Percentiles rank a stretch among this genome's conserved stretches.
These are phyloP conservation scores for Aspergillus bombycis DNA, from an alignment of 2,329 filamentous ascomycete species.

Conservation along the genomic window DNA sequence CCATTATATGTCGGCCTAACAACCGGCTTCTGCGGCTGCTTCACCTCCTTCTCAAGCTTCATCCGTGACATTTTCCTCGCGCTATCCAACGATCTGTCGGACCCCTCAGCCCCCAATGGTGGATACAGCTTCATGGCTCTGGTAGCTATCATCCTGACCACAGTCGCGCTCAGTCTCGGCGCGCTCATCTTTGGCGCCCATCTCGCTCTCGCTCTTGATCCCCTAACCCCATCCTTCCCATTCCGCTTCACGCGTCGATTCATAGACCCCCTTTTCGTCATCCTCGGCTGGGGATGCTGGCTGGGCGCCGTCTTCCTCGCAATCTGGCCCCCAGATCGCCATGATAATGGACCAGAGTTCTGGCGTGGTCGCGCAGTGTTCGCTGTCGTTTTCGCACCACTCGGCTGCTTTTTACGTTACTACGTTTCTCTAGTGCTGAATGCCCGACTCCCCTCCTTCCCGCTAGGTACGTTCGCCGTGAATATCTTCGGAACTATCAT, in stretches of 20 bases:
- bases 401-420: slow-evolving; percentile 76
- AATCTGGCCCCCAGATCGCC: slow-evolving; percentile 68
- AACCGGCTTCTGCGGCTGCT: slow-evolving; percentile 85
- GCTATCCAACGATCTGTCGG: slow-evolving; percentile 71
- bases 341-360: slow-evolving; percentile 43
- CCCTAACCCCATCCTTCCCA: slow-evolving; percentile 63
- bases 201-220: slow-evolving; percentile 65
- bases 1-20: slow-evolving; percentile 85
- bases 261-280: slow-evolving; percentile 65
- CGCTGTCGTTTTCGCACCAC: slow-evolving; percentile 77
- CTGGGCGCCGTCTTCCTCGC: slow-evolving; percentile 73
- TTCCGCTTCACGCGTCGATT: slow-evolving; percentile 60
- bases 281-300: slow-evolving; percentile 76
- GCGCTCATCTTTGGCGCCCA: slow-evolving; percentile 76
- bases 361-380: slow-evolving; percentile 81
- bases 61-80: slow-evolving; percentile 79
- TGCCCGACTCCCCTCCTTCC: slow-evolving; percentile 66
- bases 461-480: slow-evolving; percentile 80
- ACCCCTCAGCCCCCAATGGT: slow-evolving; percentile 59
- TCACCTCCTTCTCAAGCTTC: slow-evolving; percentile 88
- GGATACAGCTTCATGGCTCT: slow-evolving; percentile 85
- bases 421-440: slow-evolving; percentile 76
- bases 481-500: slow-evolving; percentile 78
- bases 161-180: slow-evolving; percentile 69
- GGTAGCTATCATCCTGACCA: slow-evolving; percentile 73